These are phyloP conservation scores for Phytopythium montanum DNA, from an alignment of 352 stramenopile species.

Conservation along the genomic window DNA sequence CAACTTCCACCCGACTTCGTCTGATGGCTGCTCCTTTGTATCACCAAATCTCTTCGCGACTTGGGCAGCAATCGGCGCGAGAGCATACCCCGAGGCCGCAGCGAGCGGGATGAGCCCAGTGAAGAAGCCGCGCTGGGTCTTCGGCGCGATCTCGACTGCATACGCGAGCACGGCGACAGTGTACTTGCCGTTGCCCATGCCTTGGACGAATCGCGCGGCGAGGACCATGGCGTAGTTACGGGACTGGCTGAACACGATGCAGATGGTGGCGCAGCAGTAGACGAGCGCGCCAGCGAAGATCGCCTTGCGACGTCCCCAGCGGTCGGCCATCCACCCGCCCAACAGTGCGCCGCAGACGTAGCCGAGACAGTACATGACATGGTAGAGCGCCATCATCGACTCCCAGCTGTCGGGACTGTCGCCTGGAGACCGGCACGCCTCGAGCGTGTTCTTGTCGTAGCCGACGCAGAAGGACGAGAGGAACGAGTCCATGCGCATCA, in stretches of 20 bases:
- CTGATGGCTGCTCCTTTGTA: neutral
- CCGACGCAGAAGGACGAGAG: slow-evolving; percentile 37
- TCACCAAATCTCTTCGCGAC: neutral
- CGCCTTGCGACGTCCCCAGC: slow-evolving; percentile 30
- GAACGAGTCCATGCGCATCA: slow-evolving; percentile 45
- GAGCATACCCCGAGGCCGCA: slow-evolving; percentile 30
- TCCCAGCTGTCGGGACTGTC: slow-evolving; percentile 24
- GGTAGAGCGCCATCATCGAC: slow-evolving; percentile 40
- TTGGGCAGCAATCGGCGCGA: slow-evolving; percentile 11
- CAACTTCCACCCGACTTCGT: slow-evolving; percentile 27
- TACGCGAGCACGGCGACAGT: slow-evolving; percentile 45
- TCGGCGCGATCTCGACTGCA: slow-evolving; percentile 37
- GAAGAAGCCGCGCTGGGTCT: slow-evolving; percentile 32
- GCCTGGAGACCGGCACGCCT: slow-evolving; percentile 11
- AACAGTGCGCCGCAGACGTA: slow-evolving; percentile 30
- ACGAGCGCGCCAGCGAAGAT: slow-evolving; percentile 30
- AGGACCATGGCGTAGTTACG: slow-evolving; percentile 22
- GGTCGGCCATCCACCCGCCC: slow-evolving; percentile 28
- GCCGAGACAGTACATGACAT: slow-evolving; percentile 38
- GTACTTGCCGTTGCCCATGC: slow-evolving; percentile 38
- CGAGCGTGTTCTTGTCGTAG: slow-evolving; percentile 33
- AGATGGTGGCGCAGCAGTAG: slow-evolving; percentile 37
- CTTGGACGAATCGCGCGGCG: slow-evolving; percentile 29
- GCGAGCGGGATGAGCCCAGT: slow-evolving; percentile 45
- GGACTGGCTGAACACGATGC: slow-evolving; percentile 17